Evolutionary conservation across 179 eudicot species (phyloP), one percentile per base, ranked within the genome.

Genomic region (Camellia oleifera): DNA sequence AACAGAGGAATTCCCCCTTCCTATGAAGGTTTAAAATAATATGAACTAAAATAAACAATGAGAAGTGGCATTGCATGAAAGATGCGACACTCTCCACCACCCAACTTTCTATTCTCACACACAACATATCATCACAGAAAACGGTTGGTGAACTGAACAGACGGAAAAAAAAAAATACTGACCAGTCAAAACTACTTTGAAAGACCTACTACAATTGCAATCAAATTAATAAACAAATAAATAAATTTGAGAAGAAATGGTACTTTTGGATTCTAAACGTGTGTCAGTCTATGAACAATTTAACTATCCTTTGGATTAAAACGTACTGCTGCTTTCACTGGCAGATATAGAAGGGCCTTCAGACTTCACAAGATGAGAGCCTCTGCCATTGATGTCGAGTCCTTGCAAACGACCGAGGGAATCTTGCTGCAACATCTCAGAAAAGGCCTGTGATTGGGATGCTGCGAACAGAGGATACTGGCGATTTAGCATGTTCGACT

Each of bases 311-410:
- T 69, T 42, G 73, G 77, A 83, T 93, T 79, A 90, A 83, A 92
- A 88, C 58, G 93, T 89, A 56, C 91, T 88, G 87, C 93, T 94
- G 86, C 90, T 94, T 90, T 94, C 97, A 80, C 92, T 87, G 84
- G 94, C 94, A 80, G 98, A 91, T 80, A 92, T 86, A 17, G 97
- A 84, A 62, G 97, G 81, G 40, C 89, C 97, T 91, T 94, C 98
- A 46, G 93, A 85, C 78, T 94, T 94, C 76, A 93, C 92, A 2
- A 83, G 72, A 65, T 84, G 92, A 45, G 97, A 63, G 77, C 87
- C 86, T 77, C 91, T 77, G 87, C 83, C 81, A 76, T 94, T 82
- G 77, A 92, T 91, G 78, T 91, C 97, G 26, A 94, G 97, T 20
- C 95, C 97, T 76, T 89, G 97, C 74, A 92, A 86, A 81, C 91